A percentile compares a stretch with the other conserved stretches of the same genome.
These are phyloP conservation scores for Nakazawaea pomicola DNA, from an alignment of 805 yeast genomes.

Conservation along the genomic window DNA sequence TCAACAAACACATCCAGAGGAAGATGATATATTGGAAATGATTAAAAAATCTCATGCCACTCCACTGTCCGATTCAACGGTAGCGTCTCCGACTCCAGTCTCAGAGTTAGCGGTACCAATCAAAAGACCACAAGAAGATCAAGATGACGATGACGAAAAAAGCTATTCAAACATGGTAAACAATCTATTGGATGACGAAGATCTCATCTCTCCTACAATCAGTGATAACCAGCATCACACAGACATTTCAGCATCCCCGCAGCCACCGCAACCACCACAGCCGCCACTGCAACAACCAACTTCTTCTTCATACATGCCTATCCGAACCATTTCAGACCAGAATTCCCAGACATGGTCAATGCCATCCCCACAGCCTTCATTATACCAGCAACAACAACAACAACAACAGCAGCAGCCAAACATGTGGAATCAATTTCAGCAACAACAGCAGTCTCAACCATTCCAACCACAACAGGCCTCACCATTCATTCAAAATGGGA, in stretches of 20 bases:
- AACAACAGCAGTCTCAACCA: constrained; percentile 19
- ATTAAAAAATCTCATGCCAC: constrained; percentile 1
- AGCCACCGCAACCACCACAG: neutral
- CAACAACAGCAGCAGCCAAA: constrained; percentile 23
- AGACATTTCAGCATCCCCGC: too few species aligned
- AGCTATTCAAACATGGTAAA: constrained; percentile 2
- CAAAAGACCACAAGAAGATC: neutral
- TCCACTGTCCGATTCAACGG: neutral
- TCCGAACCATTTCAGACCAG: too few species aligned
- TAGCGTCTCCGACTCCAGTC: neutral
- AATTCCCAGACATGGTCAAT: too few species aligned
- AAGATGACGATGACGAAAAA: neutral
- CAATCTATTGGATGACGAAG: constrained; percentile 4
- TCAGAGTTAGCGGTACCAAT: neutral
- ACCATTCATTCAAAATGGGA: too few species aligned
- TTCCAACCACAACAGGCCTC: neutral
- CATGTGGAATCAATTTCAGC: neutral
- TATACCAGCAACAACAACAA: constrained; percentile 3
- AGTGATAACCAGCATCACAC: too few species aligned
- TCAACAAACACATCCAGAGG: constrained; percentile 1
- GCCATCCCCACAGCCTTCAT: too few species aligned
- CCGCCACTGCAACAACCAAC: neutral
- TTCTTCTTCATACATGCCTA: too few species aligned
- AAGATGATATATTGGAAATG: constrained; percentile 3
- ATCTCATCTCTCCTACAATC: neutral